These are phyloP conservation scores for Cutaneotrichosporon sp. DNA, from an alignment of 1,284 basidiomycete genomes.

Conservation along the genomic window DNA sequence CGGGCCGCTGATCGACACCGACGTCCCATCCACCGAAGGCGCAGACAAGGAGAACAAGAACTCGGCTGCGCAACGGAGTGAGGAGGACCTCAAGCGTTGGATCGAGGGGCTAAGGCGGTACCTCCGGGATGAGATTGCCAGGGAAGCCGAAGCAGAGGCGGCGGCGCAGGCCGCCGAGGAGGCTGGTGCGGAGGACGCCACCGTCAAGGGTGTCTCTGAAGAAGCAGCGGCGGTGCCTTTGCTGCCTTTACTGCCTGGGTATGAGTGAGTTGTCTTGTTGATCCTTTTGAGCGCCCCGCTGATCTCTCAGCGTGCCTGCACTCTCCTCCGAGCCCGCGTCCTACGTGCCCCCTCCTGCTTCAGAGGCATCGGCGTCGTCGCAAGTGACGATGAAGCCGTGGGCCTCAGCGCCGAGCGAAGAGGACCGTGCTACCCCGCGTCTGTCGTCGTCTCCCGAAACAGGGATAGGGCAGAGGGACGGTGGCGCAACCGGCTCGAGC, in stretches of 20 bases:
- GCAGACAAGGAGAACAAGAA: slow-evolving; percentile 8
- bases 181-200: neutral
- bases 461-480: slow-evolving; percentile 12
- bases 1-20: slow-evolving; percentile 6
- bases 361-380: neutral
- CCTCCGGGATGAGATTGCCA: slow-evolving; percentile 41
- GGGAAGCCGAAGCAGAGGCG: slow-evolving; percentile 8
- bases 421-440: slow-evolving; percentile 5
- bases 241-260: neutral
- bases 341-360: neutral
- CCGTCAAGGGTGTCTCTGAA: neutral
- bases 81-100: slow-evolving; percentile 69
- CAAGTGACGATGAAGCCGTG: neutral
- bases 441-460: slow-evolving; percentile 4
- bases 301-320: neutral
- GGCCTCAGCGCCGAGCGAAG: neutral
- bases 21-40: slow-evolving; percentile 8
- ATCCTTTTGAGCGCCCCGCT: neutral
- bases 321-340: neutral
- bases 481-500: slow-evolving; percentile 21
- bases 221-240: neutral
- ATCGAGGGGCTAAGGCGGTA: slow-evolving; percentile 70
- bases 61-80: slow-evolving; percentile 31
- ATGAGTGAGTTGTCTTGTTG: neutral
- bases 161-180: neutral